Percentiles rank a stretch among this genome's conserved stretches.
Evolutionary conservation across 2,329 filamentous ascomycete species (phyloP).

Genomic region (Bipolaris cookei): DNA sequence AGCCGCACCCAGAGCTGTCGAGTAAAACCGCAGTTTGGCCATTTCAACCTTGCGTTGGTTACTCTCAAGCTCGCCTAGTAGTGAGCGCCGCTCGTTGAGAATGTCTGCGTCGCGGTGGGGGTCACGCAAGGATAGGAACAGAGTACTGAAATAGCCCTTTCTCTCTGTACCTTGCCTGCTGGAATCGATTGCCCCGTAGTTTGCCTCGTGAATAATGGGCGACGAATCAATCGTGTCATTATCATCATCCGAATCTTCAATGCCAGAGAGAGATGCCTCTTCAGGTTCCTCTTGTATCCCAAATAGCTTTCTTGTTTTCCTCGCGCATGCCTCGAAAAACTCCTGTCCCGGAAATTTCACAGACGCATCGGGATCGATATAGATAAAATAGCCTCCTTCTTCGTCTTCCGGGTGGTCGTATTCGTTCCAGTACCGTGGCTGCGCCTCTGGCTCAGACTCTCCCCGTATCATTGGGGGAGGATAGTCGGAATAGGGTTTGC

Average conservation of each 20-base stretch:
- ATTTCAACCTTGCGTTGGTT: constrained; percentile 44
- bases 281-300: constrained; percentile 30
- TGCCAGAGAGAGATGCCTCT: constrained; percentile 36
- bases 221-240: constrained; percentile 57
- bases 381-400: constrained; percentile 71
- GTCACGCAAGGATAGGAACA: constrained; percentile 38
- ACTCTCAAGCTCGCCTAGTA: constrained; percentile 39
- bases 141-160: constrained; percentile 40
- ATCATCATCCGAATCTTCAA: constrained; percentile 59
- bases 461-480: constrained; percentile 26
- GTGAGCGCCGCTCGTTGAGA: constrained; percentile 57
- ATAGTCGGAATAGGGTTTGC: constrained; percentile 40
- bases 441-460: constrained; percentile 26
- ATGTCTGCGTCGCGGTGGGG: constrained; percentile 53
- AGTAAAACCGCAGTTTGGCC: constrained; percentile 47
- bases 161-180: constrained; percentile 8
- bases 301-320: constrained; percentile 35
- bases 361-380: constrained; percentile 72
- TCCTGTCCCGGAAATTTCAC: constrained; percentile 67
- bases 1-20: constrained; percentile 64
- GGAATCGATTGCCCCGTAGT: constrained; percentile 54
- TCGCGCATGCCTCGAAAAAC: constrained; percentile 57
- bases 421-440: constrained; percentile 77
- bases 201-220: constrained; percentile 44
- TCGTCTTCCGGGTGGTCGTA: constrained; percentile 78